phyloP scores from a whole-genome alignment of 495 filamentous ascomycete species.

The Penicillium cinerascens region DNA sequence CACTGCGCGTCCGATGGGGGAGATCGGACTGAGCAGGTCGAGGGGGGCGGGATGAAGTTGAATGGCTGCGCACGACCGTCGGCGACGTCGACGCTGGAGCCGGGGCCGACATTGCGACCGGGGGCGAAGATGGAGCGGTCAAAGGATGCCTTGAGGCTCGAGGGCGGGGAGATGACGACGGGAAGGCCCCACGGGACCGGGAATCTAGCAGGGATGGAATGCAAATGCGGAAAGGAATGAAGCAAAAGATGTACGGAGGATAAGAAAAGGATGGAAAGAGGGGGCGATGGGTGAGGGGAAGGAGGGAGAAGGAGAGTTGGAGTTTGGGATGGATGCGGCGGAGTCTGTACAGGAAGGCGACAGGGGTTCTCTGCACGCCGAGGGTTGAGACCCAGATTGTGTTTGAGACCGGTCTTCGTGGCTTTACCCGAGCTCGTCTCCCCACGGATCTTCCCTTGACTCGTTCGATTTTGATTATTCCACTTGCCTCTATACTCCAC shows the following conservation, averaged over 20 bases:
- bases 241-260: slow-evolving; percentile 1
- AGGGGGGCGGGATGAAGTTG: slow-evolving; percentile 52
- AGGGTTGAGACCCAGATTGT: slow-evolving; percentile 15
- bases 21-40: slow-evolving; percentile 45
- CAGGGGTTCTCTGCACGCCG: slow-evolving; percentile 1
- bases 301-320: slow-evolving; percentile 3
- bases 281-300: background rate
- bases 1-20: slow-evolving; percentile 56
- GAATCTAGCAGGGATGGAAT: slow-evolving; percentile 3
- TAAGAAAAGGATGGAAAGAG: background rate
- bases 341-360: slow-evolving; percentile 3
- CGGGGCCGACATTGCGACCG: slow-evolving; percentile 49
- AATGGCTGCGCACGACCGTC: slow-evolving; percentile 51
- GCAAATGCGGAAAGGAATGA: slow-evolving; percentile 1
- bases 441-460: background rate
- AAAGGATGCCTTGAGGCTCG: slow-evolving; percentile 7
- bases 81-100: slow-evolving; percentile 42
- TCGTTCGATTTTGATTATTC: background rate
- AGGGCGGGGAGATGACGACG: slow-evolving; percentile 16
- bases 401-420: slow-evolving; percentile 5
- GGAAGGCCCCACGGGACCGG: slow-evolving; percentile 3
- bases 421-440: background rate
- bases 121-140: slow-evolving; percentile 18
- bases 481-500: background rate
- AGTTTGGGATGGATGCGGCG: slow-evolving; percentile 8